Conservation (phyloP, 768 basidiomycete genomes). For the Mycena chlorophos region DNA sequence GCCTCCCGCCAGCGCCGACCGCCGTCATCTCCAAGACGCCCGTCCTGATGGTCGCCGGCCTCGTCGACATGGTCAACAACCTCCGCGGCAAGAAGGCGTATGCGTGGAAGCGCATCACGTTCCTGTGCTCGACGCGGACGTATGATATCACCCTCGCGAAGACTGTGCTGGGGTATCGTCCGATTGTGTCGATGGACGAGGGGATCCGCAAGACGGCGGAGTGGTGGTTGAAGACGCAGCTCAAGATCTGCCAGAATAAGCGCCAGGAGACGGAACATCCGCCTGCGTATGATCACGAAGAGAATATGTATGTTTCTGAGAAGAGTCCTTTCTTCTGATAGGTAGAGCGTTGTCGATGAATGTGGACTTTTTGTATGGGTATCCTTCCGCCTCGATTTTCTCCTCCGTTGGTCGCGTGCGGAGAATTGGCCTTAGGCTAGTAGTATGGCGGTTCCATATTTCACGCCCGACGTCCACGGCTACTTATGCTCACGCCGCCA, state of each 20-base stretch:
- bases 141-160: slow-evolving; percentile 52
- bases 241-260: neutral
- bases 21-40: slow-evolving; percentile 31
- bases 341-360: no score
- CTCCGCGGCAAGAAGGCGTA: slow-evolving; percentile 42
- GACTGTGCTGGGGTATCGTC: slow-evolving; percentile 52
- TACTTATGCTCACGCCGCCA: no score
- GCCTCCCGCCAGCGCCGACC: slow-evolving; percentile 18
- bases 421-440: no score
- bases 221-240: slow-evolving; percentile 12
- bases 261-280: neutral
- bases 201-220: slow-evolving; percentile 41
- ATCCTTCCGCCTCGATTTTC: no score
- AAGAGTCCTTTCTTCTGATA: neutral
- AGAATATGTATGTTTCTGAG: neutral
- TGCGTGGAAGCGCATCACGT: slow-evolving; percentile 41
- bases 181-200: slow-evolving; percentile 47
- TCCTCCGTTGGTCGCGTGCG: no score
- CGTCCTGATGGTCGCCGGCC: slow-evolving; percentile 38
- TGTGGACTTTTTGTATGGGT: no score
- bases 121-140: slow-evolving; percentile 42
- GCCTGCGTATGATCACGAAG: neutral
- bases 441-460: no score
- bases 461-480: no score
- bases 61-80: slow-evolving; percentile 38